A percentile compares a stretch with the other conserved stretches of the same genome.
Conservation (phyloP, 305 asterid genomes). For the Ajuga reptans region DNA sequence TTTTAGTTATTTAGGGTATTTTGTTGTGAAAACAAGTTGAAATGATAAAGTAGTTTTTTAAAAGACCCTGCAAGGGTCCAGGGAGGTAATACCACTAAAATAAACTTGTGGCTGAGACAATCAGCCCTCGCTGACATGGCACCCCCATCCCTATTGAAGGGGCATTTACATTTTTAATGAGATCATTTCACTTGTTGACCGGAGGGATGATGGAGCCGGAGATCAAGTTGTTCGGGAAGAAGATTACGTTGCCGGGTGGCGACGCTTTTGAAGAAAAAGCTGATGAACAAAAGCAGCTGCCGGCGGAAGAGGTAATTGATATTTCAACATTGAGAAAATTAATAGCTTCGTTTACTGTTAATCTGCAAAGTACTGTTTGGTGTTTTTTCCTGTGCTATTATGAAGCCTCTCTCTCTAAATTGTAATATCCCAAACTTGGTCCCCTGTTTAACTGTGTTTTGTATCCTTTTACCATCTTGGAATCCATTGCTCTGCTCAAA, state of each 20-base stretch:
- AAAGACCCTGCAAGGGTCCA: too few relatives aligned
- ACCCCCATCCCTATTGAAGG: constrained; percentile 27
- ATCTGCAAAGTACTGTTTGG: too few relatives aligned
- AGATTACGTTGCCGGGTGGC: constrained; percentile 46
- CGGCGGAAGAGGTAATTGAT: constrained; percentile 44
- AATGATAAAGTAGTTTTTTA: too few relatives aligned
- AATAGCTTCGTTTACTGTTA: too few relatives aligned
- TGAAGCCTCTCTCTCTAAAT: neutral
- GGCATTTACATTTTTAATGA: constrained; percentile 3
- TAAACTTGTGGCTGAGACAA: constrained; percentile 64
- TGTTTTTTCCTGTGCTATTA: neutral
- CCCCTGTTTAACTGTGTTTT: neutral
- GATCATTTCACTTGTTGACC: constrained; percentile 23
- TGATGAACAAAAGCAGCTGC: constrained; percentile 31
- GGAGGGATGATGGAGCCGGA: constrained; percentile 37
- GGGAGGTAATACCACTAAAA: constrained; percentile 33
- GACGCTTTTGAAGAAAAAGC: constrained; percentile 20
- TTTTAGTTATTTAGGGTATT: too few relatives aligned
- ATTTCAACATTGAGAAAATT: too few relatives aligned
- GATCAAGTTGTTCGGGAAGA: constrained; percentile 61
- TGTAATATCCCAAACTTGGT: constrained; percentile 1
- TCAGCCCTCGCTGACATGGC: constrained; percentile 47
- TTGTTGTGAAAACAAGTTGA: too few relatives aligned
- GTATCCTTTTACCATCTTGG: constrained; percentile 15
- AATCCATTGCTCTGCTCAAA: constrained; percentile 9